A percentile compares a stretch with the other conserved stretches of the same genome.
These are phyloP conservation scores for Arachis stenosperma DNA, from an alignment of 306 rosid species.

Conservation along the genomic window DNA sequence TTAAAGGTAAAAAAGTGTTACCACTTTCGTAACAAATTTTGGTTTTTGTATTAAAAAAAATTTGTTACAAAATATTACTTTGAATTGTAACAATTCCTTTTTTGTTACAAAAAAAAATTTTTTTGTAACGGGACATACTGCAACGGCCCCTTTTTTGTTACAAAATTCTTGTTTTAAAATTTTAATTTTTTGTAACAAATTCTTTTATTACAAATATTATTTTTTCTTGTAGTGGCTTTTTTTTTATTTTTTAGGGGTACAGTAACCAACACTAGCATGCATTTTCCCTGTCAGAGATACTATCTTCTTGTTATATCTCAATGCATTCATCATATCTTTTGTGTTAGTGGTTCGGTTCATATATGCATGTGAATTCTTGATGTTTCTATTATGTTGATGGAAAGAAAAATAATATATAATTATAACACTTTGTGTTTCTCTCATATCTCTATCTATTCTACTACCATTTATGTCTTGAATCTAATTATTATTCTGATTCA, in stretches of 20 bases:
- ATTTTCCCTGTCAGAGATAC: slow-evolving; percentile 26
- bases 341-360: slow-evolving; percentile 39
- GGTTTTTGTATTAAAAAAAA: too few species aligned
- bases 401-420: slow-evolving; percentile 30
- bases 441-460: slow-evolving; percentile 1
- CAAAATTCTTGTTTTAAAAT: too few species aligned
- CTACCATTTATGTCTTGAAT: not conserved
- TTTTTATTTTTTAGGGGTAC: slow-evolving; percentile 45
- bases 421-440: slow-evolving; percentile 42
- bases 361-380: slow-evolving; percentile 17
- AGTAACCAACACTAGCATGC: slow-evolving; percentile 44
- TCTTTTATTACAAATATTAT: too few species aligned
- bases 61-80: too few species aligned
- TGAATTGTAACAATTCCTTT: too few species aligned
- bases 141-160: too few species aligned
- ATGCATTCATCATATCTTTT: slow-evolving; percentile 33
- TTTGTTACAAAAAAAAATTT: too few species aligned
- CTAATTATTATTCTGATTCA: slow-evolving; percentile 5
- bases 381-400: slow-evolving; percentile 44
- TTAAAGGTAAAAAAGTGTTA: too few species aligned
- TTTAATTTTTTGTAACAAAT: not conserved
- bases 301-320: slow-evolving; percentile 38
- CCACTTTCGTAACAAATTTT: too few species aligned
- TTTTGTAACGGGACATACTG: too few species aligned
- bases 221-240: not conserved